Base-by-base conservation (phyloP, 1,284 basidiomycete species). In the Megacollybia platyphylla region DNA sequence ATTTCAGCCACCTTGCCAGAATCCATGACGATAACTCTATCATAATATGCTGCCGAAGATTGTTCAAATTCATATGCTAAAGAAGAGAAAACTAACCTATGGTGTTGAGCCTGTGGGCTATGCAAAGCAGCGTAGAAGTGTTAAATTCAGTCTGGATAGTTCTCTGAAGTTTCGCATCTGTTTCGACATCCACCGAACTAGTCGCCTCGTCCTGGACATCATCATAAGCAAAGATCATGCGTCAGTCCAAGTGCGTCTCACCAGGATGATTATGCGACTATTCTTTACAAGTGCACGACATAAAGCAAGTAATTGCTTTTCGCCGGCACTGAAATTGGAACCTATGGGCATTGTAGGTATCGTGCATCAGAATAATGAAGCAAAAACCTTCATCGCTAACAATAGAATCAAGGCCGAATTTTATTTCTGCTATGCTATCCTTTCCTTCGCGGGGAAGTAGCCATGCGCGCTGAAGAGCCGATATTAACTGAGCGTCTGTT, bases 141-240 rank as follows among this genome's bases (percentile, higher is more conserved):
- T 71, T 63, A 52, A 88, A 87, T 51, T 85, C 81, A 20, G 70
- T 70, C 51, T 78, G 74, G 46, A 90, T 86, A 0, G 84, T 86
- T 17, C 67, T 64, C 49, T 87, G 85, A 35, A 89, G 64, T 57
- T 80, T 81, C 2, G 79, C 70, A 55, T 89, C 86, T 20, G 81
- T 88, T 53, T 87, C 85, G 27, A 83, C 75, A 50, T 92, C 88
- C 15, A 90, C 83, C 38, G 72, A 84, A 13, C 84, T 86, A 0
- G 87, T 89, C 0, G 86, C 85, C 56, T 88, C 82, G 51, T 81
- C 79, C 68, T 74, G 48, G 11, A 39, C 30, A 26, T 45, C 39
- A 20, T 52, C 51, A 10, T 13, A 15, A 8, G 20, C 35, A 5
- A 39, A 34, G 2, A 38, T 35, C 24, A 8, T 43, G 15, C 15